These are phyloP conservation scores for Pyrus bretschneideri DNA, from an alignment of 306 rosid genomes.

Conservation along the genomic window DNA sequence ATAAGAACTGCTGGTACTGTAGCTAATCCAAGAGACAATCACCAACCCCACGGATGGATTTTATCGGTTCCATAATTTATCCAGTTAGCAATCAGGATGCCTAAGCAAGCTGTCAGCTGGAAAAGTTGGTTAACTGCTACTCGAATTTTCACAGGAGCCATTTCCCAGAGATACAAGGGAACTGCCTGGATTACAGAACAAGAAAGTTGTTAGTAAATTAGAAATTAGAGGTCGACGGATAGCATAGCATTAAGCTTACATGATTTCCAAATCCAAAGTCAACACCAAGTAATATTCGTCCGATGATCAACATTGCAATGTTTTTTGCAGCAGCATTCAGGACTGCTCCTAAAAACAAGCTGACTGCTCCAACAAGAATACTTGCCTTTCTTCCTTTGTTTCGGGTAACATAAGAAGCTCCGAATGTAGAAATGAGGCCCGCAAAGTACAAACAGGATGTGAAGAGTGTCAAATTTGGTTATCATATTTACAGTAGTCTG, in stretches of 20 bases:
- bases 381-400: conserved; percentile 74
- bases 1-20: conserved; percentile 62
- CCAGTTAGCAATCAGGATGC: conserved; percentile 56
- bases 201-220: conserved; percentile 1
- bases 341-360: conserved; percentile 72
- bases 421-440: conserved; percentile 75
- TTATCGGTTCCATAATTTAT: conserved; percentile 55
- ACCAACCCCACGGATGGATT: conserved; percentile 87
- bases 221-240: background rate
- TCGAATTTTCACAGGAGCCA: conserved; percentile 78
- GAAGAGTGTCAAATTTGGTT: conserved; percentile 81
- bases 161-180: conserved; percentile 84
- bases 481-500: conserved; percentile 86
- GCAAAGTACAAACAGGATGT: conserved; percentile 92
- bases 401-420: conserved; percentile 71
- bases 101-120: conserved; percentile 77
- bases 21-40: conserved; percentile 83
- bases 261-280: conserved; percentile 96
- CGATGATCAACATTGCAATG: conserved; percentile 70
- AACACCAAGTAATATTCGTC: conserved; percentile 68
- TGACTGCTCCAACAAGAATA: conserved; percentile 76
- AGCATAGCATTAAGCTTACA: conserved; percentile 34
- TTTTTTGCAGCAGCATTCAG: conserved; percentile 73
- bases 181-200: conserved; percentile 51
- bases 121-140: conserved; percentile 93